Conservation (phyloP, 768 basidiomycete species). For the Suillus sp. region DNA sequence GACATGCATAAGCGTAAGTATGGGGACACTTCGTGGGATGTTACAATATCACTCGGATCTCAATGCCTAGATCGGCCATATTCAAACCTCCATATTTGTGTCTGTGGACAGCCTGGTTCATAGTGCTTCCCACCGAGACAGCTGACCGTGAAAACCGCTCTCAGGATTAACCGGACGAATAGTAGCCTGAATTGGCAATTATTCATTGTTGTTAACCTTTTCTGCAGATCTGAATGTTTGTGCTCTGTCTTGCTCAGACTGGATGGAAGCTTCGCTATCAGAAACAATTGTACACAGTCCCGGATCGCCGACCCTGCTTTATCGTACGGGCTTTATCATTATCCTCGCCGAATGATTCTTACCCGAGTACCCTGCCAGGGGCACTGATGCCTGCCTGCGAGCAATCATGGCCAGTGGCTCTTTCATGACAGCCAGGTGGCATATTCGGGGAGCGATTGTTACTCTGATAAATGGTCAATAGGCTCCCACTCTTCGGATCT, state of each 20-base stretch:
- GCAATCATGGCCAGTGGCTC: not conserved
- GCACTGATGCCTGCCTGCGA: not conserved
- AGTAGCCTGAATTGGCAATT: not conserved
- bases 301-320: not conserved
- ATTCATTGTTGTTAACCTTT: not conserved
- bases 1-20: not conserved
- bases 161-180: not conserved
- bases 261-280: not conserved
- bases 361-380: not conserved
- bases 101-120: not conserved
- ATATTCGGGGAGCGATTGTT: not conserved
- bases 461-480: not conserved
- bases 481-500: slow-evolving; percentile 1
- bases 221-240: no score
- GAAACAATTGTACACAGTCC: not conserved
- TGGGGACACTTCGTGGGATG: not conserved
- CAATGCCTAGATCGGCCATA: not conserved
- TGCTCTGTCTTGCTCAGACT: not conserved
- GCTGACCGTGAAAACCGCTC: not conserved
- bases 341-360: not conserved
- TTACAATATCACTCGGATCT: not conserved
- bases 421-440: not conserved
- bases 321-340: not conserved
- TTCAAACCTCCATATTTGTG: not conserved
- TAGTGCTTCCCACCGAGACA: not conserved